phyloP scores from a whole-genome alignment of 108 stramenopile genomes.

The Fragilaria crotonensis region DNA sequence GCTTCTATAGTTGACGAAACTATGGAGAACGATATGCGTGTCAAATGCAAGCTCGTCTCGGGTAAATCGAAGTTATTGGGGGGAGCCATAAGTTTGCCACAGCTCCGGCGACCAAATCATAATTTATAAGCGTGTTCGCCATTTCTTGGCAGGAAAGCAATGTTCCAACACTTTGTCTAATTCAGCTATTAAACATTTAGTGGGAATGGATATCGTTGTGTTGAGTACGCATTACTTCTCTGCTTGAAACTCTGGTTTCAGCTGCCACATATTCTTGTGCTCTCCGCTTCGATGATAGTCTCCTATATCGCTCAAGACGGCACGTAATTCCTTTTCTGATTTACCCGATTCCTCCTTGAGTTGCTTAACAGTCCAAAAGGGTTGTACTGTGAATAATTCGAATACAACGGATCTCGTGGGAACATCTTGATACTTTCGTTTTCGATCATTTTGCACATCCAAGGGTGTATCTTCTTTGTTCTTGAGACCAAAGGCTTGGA shows the following conservation, averaged over 20 bases:
- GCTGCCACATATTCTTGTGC: slow-evolving; percentile 67
- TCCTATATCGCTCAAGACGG: slow-evolving; percentile 62
- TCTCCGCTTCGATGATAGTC: slow-evolving; percentile 77
- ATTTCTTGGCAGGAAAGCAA: too few species aligned
- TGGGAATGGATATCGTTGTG: too few species aligned
- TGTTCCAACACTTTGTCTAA: too few species aligned
- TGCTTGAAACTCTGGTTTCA: slow-evolving; percentile 30
- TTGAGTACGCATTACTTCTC: background rate
- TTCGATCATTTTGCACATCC: slow-evolving; percentile 39
- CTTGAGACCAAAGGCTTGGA: slow-evolving; percentile 63
- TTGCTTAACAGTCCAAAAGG: slow-evolving; percentile 71
- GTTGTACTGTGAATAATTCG: slow-evolving; percentile 67
- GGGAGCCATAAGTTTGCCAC: too few species aligned
- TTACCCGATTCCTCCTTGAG: slow-evolving; percentile 40
- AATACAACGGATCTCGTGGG: slow-evolving; percentile 57
- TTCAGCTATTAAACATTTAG: too few species aligned
- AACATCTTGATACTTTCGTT: slow-evolving; percentile 32
- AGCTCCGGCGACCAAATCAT: too few species aligned
- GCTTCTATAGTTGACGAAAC: background rate
- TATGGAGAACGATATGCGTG: background rate
- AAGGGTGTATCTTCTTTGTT: slow-evolving; percentile 56
- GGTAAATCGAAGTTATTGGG: too few species aligned
- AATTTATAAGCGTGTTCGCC: too few species aligned
- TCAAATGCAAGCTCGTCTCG: background rate
- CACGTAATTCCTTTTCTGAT: slow-evolving; percentile 66